Evolutionary conservation across 2,329 filamentous ascomycete species (phyloP).

Genomic region (Plenodomus biglobosus): DNA sequence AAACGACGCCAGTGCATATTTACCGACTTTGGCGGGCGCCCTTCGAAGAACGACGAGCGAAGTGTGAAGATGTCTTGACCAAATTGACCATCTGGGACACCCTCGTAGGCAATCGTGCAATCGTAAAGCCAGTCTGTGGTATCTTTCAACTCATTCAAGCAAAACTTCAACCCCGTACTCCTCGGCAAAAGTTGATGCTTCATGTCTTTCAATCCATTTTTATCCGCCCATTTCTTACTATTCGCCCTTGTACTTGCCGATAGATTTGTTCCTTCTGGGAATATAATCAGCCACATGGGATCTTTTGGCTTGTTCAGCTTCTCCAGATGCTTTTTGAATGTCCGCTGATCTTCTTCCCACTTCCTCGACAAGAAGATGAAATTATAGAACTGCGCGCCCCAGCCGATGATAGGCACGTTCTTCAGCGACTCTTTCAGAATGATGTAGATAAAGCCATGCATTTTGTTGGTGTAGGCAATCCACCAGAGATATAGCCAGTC

Average conservation of each 20-base stretch:
- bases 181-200: slow-evolving; percentile 75
- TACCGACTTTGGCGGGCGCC: slow-evolving; percentile 87
- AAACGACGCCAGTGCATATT: slow-evolving; percentile 97
- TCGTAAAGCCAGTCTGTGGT: slow-evolving; percentile 85
- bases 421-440: slow-evolving; percentile 87
- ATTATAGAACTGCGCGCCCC: slow-evolving; percentile 80
- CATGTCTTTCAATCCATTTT: slow-evolving; percentile 70
- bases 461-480: slow-evolving; percentile 81
- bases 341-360: slow-evolving; percentile 75
- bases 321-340: slow-evolving; percentile 71
- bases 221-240: slow-evolving; percentile 74
- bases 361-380: slow-evolving; percentile 93
- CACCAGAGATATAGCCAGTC: slow-evolving; percentile 95
- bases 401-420: slow-evolving; percentile 75
- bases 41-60: slow-evolving; percentile 82
- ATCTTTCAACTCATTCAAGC: slow-evolving; percentile 71
- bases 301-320: slow-evolving; percentile 70
- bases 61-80: slow-evolving; percentile 92
- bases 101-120: slow-evolving; percentile 94
- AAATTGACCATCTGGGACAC: slow-evolving; percentile 70
- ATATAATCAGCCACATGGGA: slow-evolving; percentile 89
- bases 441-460: slow-evolving; percentile 87
- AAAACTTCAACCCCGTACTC: slow-evolving; percentile 79
- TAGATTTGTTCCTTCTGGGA: slow-evolving; percentile 84
- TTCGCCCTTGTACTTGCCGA: slow-evolving; percentile 69